Evolutionary conservation across 2,329 filamentous ascomycete genomes (phyloP).

Genomic region (Exutisphaerella laricina): DNA sequence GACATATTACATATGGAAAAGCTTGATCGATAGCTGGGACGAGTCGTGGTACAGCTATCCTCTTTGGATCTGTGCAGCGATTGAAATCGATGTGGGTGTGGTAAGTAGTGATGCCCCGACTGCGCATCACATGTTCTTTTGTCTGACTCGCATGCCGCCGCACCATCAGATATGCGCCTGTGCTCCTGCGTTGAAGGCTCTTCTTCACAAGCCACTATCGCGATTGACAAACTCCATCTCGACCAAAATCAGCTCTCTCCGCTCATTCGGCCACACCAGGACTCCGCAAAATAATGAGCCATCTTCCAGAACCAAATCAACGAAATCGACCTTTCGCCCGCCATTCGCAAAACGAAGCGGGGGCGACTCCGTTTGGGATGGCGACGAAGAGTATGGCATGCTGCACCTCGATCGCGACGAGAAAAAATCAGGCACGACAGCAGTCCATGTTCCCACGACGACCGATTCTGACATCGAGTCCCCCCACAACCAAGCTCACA

Average conservation of each 20-base stretch:
- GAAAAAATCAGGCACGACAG: not conserved
- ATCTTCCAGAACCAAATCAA: not conserved
- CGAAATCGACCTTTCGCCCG: not conserved
- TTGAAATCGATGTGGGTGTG: slow-evolving; percentile 45
- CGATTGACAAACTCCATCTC: slow-evolving; percentile 17
- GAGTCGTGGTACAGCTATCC: slow-evolving; percentile 43
- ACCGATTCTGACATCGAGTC: not conserved
- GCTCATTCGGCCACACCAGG: slow-evolving; percentile 12
- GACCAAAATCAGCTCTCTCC: slow-evolving; percentile 21
- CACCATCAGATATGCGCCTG: slow-evolving; percentile 34
- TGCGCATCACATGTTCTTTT: not conserved
- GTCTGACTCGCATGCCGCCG: not conserved
- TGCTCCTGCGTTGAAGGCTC: slow-evolving; percentile 34
- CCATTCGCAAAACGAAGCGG: not conserved
- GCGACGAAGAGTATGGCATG: not conserved
- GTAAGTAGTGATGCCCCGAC: slow-evolving; percentile 31
- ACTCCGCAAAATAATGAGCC: not conserved
- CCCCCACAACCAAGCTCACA: not conserved
- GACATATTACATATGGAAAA: slow-evolving; percentile 42
- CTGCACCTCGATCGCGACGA: not conserved
- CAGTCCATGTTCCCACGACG: not conserved
- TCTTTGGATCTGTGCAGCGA: slow-evolving; percentile 43
- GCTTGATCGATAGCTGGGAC: slow-evolving; percentile 39
- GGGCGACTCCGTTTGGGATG: not conserved
- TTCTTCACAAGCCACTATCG: slow-evolving; percentile 26